phyloP scores from a whole-genome alignment of 192 early-diverging fungal species.

The Coemansia umbellata region DNA sequence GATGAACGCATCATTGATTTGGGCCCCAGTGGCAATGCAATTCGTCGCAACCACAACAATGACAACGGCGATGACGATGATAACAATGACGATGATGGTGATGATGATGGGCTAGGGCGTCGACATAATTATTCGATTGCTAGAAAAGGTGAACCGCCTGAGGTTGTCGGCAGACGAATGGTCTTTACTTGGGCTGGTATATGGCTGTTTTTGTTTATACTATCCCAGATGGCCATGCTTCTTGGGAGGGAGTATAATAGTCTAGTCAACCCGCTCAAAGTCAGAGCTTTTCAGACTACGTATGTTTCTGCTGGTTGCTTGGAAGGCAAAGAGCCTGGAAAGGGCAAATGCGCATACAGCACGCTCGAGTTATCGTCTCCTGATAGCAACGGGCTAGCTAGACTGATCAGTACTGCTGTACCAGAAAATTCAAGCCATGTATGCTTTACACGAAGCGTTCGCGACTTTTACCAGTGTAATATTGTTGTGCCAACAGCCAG shows the following conservation, averaged over 20 bases:
- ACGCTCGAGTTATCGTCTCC: conserved; percentile 34
- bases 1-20: conserved; percentile 2
- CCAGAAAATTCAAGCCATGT: not conserved
- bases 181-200: conserved; percentile 19
- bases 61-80: not conserved
- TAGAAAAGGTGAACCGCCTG: conserved; percentile 28
- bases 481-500: not conserved
- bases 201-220: conserved; percentile 32
- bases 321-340: not conserved
- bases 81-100: conserved; percentile 1
- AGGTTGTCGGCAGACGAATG: conserved; percentile 35
- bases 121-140: not conserved
- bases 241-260: conserved; percentile 25
- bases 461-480: conserved; percentile 37
- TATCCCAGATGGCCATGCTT: conserved; percentile 22
- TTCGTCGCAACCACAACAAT: not conserved
- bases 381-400: conserved; percentile 33
- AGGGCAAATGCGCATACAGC: conserved; percentile 9
- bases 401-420: conserved; percentile 12
- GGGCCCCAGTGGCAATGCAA: not conserved
- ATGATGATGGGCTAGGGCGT: conserved; percentile 24
- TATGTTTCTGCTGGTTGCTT: conserved; percentile 21
- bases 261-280: conserved; percentile 19
- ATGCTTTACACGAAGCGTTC: conserved; percentile 34
- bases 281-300: conserved; percentile 30